phyloP scores from a whole-genome alignment of 192 early-diverging fungal species.

The Linnemannia zychae region DNA sequence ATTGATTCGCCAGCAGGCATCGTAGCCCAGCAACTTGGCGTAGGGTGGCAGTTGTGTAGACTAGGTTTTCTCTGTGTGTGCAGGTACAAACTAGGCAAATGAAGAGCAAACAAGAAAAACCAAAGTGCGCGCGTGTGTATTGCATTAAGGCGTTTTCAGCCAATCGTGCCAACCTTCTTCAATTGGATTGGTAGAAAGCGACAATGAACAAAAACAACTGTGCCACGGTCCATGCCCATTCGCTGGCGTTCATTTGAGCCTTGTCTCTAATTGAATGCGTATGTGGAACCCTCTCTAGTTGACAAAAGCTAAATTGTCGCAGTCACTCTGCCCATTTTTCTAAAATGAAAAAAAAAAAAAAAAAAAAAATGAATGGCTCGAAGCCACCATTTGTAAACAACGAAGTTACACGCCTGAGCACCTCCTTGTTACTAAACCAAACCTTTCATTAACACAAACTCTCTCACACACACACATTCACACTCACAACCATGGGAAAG shows the following conservation, averaged over 20 bases:
- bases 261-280: not conserved
- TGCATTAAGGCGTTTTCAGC: not conserved
- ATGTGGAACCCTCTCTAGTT: not conserved
- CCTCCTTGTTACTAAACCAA: not conserved
- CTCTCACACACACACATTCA: not conserved
- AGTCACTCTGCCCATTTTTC: not conserved
- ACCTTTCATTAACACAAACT: not conserved
- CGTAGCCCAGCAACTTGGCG: not conserved
- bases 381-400: slow-evolving; percentile 9
- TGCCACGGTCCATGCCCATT: not conserved
- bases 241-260: not conserved
- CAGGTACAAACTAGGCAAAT: not conserved
- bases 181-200: not conserved
- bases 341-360: not conserved
- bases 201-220: not conserved
- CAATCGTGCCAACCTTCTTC: not conserved
- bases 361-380: not conserved
- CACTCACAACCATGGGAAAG: slow-evolving; percentile 38
- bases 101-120: not conserved
- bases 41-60: too few relatives aligned
- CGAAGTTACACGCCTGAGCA: not conserved
- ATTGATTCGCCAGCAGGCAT: not conserved
- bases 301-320: not conserved
- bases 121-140: not conserved
- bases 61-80: too few relatives aligned